phyloP scores from a whole-genome alignment of 176 grass and related monocot species.

The Coix lacrymajobi region DNA sequence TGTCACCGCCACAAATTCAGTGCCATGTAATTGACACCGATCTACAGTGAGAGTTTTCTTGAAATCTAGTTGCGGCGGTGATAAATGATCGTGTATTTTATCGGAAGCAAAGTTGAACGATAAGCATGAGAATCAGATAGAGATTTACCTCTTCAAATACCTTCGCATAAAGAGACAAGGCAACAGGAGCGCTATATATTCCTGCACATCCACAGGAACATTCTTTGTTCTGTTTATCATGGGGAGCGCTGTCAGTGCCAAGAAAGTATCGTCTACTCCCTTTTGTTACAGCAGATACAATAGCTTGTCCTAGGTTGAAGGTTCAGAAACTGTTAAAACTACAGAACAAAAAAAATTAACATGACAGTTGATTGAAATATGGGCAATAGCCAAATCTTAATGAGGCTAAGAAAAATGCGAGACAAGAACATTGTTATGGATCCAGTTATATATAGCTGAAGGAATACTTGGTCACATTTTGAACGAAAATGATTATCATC shows the following conservation, averaged over 20 bases:
- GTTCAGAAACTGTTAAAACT: constrained; percentile 14
- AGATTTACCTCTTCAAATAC: constrained; percentile 85
- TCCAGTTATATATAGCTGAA: neutral
- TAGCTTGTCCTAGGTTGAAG: constrained; percentile 65
- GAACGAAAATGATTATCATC: neutral
- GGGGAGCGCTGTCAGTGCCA: constrained; percentile 82
- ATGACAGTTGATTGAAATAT: neutral
- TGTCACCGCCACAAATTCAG: neutral
- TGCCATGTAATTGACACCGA: neutral
- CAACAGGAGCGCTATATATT: constrained; percentile 81
- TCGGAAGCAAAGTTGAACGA: neutral
- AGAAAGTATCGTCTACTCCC: constrained; percentile 79
- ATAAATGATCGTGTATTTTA: neutral
- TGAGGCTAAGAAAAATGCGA: neutral
- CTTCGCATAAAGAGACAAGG: constrained; percentile 80
- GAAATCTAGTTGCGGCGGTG: neutral
- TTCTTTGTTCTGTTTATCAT: constrained; percentile 74
- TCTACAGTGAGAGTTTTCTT: neutral
- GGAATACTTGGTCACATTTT: neutral
- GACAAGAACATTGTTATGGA: neutral
- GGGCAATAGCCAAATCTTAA: neutral
- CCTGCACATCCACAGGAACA: constrained; percentile 86
- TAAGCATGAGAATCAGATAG: neutral
- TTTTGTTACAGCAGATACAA: constrained; percentile 80
- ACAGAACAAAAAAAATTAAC: neutral